Base-by-base conservation (phyloP, 2,329 filamentous ascomycete species). In the Clarireedia sp. region DNA sequence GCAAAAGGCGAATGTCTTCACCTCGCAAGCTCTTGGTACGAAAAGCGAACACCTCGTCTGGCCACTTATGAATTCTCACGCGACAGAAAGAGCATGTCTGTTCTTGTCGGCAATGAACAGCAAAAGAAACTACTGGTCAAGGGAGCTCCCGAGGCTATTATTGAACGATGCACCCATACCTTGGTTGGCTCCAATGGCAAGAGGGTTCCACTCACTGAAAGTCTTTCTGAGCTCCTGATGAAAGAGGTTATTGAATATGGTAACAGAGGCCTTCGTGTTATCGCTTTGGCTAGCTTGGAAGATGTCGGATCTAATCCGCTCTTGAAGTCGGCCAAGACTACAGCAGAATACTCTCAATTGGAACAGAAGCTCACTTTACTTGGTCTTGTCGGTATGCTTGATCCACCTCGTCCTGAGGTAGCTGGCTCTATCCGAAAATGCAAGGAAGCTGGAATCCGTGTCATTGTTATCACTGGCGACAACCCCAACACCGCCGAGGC, bases 61-160 rank as follows among this genome's bases (percentile, higher is more conserved):
- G 86, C 91, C 8, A 96, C 90, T 10, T 99, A 90, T 66, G 94
- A 99, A 70, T 99, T 99, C 74, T 97, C 94, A 1, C 85, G 94
- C 65, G 94, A 99, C 72, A 84, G 94, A 60, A 99, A 99, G 82
- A 97, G 92, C 73, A 99, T 99, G 94, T 99, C 94, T 48, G 95
- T 99, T 37, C 76, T 97, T 57, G 89, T 95, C 60, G 80, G 86
- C 62, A 79, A 80, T 54, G 85, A 81, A 55, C 76, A 78, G 49
- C 73, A 83, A 51, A 83, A 94, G 74, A 90, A 87, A 70, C 83
- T 99, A 10, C 80, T 99, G 48, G 91, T 99, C 62, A 99, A 99
- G 75, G 94, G 94, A 66, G 94, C 95, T 19, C 94, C 94, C 5
- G 94, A 99, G 72, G 90, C 90, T 12, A 85, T 99, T 64, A 81